phyloP scores from a whole-genome alignment of 352 stramenopile genomes.

The Pythium scleroteichum region DNA sequence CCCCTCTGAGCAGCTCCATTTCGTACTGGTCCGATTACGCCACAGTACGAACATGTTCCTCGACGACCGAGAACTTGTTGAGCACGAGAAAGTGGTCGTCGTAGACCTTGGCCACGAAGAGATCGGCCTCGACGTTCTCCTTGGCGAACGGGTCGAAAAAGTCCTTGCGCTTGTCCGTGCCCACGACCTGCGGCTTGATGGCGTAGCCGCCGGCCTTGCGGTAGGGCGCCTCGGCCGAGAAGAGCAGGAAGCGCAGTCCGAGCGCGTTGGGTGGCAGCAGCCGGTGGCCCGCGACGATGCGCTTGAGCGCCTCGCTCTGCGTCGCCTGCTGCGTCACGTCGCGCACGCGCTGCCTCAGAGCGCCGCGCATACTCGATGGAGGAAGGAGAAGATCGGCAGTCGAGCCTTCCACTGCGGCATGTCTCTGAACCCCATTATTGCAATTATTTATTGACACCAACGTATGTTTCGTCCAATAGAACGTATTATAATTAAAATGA shows the following conservation, averaged over 20 bases:
- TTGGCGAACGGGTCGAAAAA: constrained; percentile 77
- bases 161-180: constrained; percentile 25
- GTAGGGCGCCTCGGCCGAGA: constrained; percentile 40
- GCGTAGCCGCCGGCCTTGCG: constrained; percentile 24
- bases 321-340: constrained; percentile 62
- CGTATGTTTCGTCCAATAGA: constrained; percentile 19
- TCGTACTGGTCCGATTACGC: not conserved
- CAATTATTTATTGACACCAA: constrained; percentile 19
- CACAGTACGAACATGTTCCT: constrained; percentile 56
- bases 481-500: too few relatives aligned
- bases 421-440: constrained; percentile 12
- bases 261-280: constrained; percentile 41
- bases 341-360: constrained; percentile 60
- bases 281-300: constrained; percentile 57
- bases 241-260: constrained; percentile 54
- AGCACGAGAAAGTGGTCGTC: constrained; percentile 79
- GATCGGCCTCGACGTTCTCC: constrained; percentile 67
- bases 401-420: not conserved
- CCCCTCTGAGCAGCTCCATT: not conserved
- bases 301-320: constrained; percentile 60
- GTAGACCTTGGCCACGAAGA: constrained; percentile 65
- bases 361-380: constrained; percentile 23
- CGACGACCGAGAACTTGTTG: constrained; percentile 82
- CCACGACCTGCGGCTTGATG: constrained; percentile 41
- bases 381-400: constrained; percentile 9